phyloP scores from a whole-genome alignment of 1,139 yeast genomes.

The Pichia norvegensis region DNA sequence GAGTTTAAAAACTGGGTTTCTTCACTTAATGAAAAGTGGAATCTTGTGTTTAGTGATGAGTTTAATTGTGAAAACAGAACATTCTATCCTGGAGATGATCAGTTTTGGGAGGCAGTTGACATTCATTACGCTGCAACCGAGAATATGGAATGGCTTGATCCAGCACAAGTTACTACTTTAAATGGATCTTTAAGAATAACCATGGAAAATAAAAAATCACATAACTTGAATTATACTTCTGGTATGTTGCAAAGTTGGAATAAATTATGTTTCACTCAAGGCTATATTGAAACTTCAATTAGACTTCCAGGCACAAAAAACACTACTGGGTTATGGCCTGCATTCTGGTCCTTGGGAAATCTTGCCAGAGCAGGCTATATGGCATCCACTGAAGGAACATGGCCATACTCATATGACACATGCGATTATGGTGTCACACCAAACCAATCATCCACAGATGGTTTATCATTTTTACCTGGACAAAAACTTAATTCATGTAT shows the following conservation, averaged over 20 bases:
- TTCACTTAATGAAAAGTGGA: slow-evolving; percentile 43
- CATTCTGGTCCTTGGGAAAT: slow-evolving; percentile 58
- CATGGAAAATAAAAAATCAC: slow-evolving; percentile 52
- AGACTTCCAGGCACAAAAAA: slow-evolving; percentile 48
- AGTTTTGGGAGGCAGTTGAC: slow-evolving; percentile 52
- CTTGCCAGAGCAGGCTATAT: slow-evolving; percentile 55
- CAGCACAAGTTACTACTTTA: slow-evolving; percentile 49
- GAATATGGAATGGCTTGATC: slow-evolving; percentile 62
- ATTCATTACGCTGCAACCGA: slow-evolving; percentile 51
- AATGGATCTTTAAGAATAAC: slow-evolving; percentile 43
- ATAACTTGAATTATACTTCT: slow-evolving; percentile 48
- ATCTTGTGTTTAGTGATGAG: slow-evolving; percentile 50
- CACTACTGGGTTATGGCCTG: slow-evolving; percentile 56
- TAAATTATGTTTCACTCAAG: slow-evolving; percentile 52
- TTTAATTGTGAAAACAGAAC: slow-evolving; percentile 55
- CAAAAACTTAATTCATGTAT: slow-evolving; percentile 49
- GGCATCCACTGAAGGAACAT: slow-evolving; percentile 56
- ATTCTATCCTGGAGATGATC: slow-evolving; percentile 57
- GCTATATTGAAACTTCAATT: slow-evolving; percentile 44
- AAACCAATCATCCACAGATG: slow-evolving; percentile 55
- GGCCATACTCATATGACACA: slow-evolving; percentile 56
- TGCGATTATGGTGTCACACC: slow-evolving; percentile 62
- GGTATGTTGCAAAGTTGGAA: slow-evolving; percentile 61
- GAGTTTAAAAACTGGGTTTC: slow-evolving; percentile 40
- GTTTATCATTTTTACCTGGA: slow-evolving; percentile 52